phyloP scores from a whole-genome alignment of 257 asterid species.

The Petunia secreta region DNA sequence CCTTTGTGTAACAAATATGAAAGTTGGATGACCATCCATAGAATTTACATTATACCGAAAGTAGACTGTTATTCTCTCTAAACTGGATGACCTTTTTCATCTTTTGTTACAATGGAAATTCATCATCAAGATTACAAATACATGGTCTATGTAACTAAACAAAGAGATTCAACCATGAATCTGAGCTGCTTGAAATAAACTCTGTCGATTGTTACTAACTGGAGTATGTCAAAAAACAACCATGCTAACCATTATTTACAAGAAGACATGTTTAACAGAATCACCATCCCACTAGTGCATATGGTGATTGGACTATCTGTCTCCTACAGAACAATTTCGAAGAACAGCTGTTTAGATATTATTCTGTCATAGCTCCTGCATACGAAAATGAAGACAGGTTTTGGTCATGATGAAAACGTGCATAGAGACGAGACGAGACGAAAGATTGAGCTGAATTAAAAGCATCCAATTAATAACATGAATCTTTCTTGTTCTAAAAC shows the following conservation, averaged over 20 bases:
- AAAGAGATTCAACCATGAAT: slow-evolving; percentile 22
- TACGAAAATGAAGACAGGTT: background rate
- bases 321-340: slow-evolving; percentile 8
- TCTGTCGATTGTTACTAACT: background rate
- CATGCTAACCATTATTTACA: slow-evolving; percentile 11
- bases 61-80: background rate
- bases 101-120: background rate
- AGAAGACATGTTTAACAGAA: background rate
- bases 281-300: background rate
- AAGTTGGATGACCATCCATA: too few species aligned
- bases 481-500: background rate
- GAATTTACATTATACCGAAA: background rate
- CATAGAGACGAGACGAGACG: slow-evolving; percentile 4
- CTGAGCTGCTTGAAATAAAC: background rate
- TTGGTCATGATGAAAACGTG: background rate
- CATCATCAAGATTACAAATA: slow-evolving; percentile 7
- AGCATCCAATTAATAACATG: background rate
- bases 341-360: background rate
- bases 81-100: slow-evolving; percentile 18
- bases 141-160: background rate
- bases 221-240: slow-evolving; percentile 18
- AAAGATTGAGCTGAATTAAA: background rate
- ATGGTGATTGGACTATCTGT: background rate
- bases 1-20: too few species aligned
- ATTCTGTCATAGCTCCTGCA: slow-evolving; percentile 30